phyloP scores from a whole-genome alignment of 805 yeast species.

The Nakazawaea pomicola region DNA sequence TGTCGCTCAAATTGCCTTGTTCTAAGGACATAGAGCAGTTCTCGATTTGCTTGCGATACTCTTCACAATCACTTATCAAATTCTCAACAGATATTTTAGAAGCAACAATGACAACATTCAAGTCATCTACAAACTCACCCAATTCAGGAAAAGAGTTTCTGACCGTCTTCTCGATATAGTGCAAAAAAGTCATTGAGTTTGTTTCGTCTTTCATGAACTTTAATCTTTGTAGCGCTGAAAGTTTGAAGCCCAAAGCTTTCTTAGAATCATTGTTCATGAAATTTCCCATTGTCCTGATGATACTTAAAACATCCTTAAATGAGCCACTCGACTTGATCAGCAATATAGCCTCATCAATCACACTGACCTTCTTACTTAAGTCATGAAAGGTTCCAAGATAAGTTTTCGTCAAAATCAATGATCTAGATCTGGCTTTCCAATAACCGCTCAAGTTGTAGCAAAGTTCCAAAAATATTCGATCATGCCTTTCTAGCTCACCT shows the following conservation, averaged over 20 bases:
- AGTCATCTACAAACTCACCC: constrained; percentile 69
- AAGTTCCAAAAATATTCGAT: constrained; percentile 75
- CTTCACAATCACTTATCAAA: constrained; percentile 64
- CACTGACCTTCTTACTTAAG: constrained; percentile 57
- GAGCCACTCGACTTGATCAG: constrained; percentile 61
- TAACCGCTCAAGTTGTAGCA: constrained; percentile 81
- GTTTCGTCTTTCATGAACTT: constrained; percentile 87
- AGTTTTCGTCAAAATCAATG: constrained; percentile 61
- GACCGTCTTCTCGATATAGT: constrained; percentile 87
- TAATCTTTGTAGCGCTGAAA: constrained; percentile 84
- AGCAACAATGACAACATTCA: constrained; percentile 51
- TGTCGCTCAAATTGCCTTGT: constrained; percentile 82
- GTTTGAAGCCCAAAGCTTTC: constrained; percentile 89
- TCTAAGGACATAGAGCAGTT: constrained; percentile 72
- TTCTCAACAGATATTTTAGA: constrained; percentile 81
- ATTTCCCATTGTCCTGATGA: constrained; percentile 89
- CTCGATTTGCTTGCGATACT: constrained; percentile 52
- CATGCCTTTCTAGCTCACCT: constrained; percentile 77
- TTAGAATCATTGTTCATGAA: constrained; percentile 92
- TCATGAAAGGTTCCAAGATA: constrained; percentile 79
- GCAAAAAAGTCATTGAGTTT: constrained; percentile 83
- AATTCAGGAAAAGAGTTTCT: constrained; percentile 79
- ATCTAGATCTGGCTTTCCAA: constrained; percentile 91
- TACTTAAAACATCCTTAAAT: constrained; percentile 68
- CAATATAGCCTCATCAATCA: constrained; percentile 69